A percentile compares a stretch with the other conserved stretches of the same genome.
Conservation (phyloP, 2,329 filamentous ascomycete genomes). For the Trichoderma sp. region DNA sequence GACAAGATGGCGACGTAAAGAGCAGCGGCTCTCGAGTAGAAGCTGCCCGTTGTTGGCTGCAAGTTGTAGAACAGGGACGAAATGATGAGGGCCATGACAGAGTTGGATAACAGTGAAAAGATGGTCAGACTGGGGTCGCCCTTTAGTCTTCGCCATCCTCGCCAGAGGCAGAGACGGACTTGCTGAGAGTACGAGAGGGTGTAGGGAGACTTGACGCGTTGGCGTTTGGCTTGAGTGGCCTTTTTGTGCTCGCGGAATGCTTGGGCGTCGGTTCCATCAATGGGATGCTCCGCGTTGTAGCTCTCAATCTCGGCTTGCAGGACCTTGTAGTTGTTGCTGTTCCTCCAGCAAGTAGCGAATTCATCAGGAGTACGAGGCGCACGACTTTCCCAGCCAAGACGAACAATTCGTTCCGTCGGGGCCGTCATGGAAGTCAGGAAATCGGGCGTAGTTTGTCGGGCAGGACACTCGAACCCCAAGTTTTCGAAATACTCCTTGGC, state of each 20-base stretch:
- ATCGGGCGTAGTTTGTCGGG: constrained; percentile 62
- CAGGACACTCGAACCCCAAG: constrained; percentile 56
- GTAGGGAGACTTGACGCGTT: constrained; percentile 48
- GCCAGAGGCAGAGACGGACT: constrained; percentile 41
- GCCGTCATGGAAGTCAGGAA: constrained; percentile 59
- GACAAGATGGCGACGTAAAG: constrained; percentile 57
- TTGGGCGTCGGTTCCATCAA: constrained; percentile 24
- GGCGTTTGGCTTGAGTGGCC: constrained; percentile 30
- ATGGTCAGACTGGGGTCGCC: constrained; percentile 19
- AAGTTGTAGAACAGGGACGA: constrained; percentile 54
- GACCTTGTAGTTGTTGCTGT: constrained; percentile 26
- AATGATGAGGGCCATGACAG: constrained; percentile 52
- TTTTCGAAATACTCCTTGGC: constrained; percentile 63
- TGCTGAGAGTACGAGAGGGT: constrained; percentile 49
- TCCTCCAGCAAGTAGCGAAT: constrained; percentile 38
- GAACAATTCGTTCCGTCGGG: constrained; percentile 32
- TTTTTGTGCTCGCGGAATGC: constrained; percentile 20
- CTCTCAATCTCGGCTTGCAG: constrained; percentile 33
- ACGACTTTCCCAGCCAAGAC: constrained; percentile 9
- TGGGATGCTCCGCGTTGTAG: constrained; percentile 26
- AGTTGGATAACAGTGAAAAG: constrained; percentile 36
- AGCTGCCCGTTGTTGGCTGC: constrained; percentile 42
- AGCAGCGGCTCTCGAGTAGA: constrained; percentile 48
- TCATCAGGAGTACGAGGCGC: constrained; percentile 39
- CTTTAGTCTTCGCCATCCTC: constrained; percentile 25